Conservation (phyloP, 768 basidiomycete species). For the Mycena albidolilacea region DNA sequence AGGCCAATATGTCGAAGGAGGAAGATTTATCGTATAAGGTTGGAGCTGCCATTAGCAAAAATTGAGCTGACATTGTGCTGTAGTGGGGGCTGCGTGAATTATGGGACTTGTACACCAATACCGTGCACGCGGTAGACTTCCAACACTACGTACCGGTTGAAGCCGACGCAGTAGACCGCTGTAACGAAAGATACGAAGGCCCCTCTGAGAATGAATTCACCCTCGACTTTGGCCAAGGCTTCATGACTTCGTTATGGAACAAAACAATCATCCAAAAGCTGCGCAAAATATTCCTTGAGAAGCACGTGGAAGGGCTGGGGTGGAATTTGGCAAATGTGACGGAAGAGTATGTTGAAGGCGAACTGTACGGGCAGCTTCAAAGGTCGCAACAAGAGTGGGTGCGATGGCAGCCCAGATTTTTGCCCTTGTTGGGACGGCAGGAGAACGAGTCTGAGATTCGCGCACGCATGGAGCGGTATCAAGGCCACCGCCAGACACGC, state of each 20-base stretch:
- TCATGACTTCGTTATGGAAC: neutral
- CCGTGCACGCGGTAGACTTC: neutral
- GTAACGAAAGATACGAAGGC: neutral
- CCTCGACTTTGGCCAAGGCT: constrained; percentile 8
- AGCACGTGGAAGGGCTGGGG: neutral
- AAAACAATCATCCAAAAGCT: neutral
- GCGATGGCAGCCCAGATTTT: neutral
- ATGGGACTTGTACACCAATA: neutral
- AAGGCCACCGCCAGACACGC: neutral
- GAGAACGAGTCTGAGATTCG: neutral
- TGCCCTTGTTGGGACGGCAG: neutral
- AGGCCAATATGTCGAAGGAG: constrained; percentile 1
- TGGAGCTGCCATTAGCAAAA: neutral
- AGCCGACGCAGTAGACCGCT: neutral
- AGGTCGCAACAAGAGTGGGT: constrained; percentile 26
- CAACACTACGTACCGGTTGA: neutral
- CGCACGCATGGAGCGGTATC: neutral
- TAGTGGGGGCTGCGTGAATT: constrained; percentile 5
- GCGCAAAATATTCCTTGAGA: neutral
- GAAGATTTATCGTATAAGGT: neutral
- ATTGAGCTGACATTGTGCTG: neutral
- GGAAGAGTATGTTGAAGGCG: constrained; percentile 2
- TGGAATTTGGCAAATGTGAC: constrained; percentile 25
- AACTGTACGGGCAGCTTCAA: constrained; percentile 20
- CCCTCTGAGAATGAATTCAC: neutral